Base-by-base conservation (phyloP, 108 stramenopile genomes). In the Fragilaria crotonensis region DNA sequence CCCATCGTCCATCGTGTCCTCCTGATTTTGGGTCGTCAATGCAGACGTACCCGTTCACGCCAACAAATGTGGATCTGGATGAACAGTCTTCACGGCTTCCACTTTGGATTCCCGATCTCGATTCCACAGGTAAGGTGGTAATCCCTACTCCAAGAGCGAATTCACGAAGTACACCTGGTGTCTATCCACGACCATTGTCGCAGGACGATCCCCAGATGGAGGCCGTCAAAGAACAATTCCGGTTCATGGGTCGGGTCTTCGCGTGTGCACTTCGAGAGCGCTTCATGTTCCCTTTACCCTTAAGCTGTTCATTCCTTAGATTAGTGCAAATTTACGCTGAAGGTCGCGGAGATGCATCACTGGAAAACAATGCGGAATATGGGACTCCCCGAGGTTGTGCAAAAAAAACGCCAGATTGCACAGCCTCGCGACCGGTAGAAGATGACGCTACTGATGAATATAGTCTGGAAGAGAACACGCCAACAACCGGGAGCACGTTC, bases 71-170 rank as follows among this genome's bases (percentile, higher is more conserved):
- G 18, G 25, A 41, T 21, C 33, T 33, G 3, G 31, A 56, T 11
- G 60, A 50, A 26, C 19, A 48, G 21, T 61, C 22, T 25, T 20
- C 25, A 14, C 62, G 64, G 45, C 45, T 70, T 25, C 68, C 69
- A 9, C 66, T 79, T 26, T 79, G 78, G 78, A 79, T 79, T 22
- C 73, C 73, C 25, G 78, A 79, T 48, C 50, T 75, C 47, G 78
- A 79, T 60, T 33, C 73, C 2, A 55, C 56, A 14, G 61, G 70
- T 14, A 61, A 63, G 50, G 66, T 75, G 0, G 46, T 79, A 14
- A 72, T 79, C 48, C 78, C 78, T 44, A 79, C 78, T 19, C 78
- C 78, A 32, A 59, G 78, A 18, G 68, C 78, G 18, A 64, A 66
- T 33, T 19, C 64, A 17, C 31, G 52, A 0, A 68, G 73, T 33